phyloP scores from a whole-genome alignment of 2,329 filamentous ascomycete genomes.

The Penicillium freii region DNA sequence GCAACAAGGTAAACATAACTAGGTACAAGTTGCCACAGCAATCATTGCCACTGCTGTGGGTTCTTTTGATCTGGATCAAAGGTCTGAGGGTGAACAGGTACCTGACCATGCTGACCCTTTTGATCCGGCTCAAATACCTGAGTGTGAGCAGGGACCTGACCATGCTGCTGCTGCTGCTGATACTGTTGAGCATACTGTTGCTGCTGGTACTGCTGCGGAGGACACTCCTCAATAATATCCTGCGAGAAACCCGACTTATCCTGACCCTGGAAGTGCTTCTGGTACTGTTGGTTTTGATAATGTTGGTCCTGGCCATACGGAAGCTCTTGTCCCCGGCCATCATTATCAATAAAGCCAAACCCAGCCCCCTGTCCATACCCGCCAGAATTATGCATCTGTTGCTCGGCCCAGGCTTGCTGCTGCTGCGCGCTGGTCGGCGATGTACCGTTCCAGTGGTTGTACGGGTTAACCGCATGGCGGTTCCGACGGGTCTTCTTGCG shows the following conservation, averaged over 20 bases:
- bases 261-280: constrained; percentile 8
- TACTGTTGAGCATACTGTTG: not conserved
- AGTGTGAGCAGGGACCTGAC: not conserved
- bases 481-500: constrained; percentile 35
- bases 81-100: not conserved
- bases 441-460: constrained; percentile 37
- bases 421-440: constrained; percentile 31
- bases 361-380: constrained; percentile 20
- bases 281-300: constrained; percentile 7
- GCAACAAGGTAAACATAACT: not conserved
- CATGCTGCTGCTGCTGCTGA: not conserved
- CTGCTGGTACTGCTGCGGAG: not conserved
- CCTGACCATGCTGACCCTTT: not conserved
- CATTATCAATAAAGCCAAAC: constrained; percentile 30
- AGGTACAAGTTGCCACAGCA: not conserved
- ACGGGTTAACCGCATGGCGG: constrained; percentile 30
- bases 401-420: constrained; percentile 17
- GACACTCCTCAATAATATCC: constrained; percentile 9
- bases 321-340: constrained; percentile 28
- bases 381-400: constrained; percentile 7
- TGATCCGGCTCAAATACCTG: not conserved
- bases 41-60: constrained; percentile 1
- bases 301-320: constrained; percentile 11
- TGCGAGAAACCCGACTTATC: constrained; percentile 7
- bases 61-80: constrained; percentile 9